Conservation (phyloP, 306 rosid species). For the Potentilla sterilis region DNA sequence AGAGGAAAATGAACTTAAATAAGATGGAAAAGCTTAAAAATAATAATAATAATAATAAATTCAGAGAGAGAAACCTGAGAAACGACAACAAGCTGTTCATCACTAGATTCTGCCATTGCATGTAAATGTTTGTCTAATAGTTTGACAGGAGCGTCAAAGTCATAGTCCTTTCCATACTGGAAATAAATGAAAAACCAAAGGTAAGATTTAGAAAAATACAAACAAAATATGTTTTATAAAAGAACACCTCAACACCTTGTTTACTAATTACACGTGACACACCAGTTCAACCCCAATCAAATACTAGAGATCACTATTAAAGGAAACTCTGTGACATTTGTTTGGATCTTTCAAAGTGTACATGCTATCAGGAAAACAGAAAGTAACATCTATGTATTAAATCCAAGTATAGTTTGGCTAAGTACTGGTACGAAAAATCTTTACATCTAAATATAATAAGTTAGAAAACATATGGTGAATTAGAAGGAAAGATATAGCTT, state of each 20-base stretch:
- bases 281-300: neutral
- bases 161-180: constrained; percentile 83
- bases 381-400: neutral
- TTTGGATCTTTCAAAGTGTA: neutral
- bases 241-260: neutral
- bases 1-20: constrained; percentile 1
- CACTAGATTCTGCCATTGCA: constrained; percentile 63
- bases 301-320: neutral
- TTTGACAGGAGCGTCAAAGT: constrained; percentile 75
- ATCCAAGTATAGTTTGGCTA: neutral
- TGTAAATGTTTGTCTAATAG: constrained; percentile 79
- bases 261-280: neutral
- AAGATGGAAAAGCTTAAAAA: constrained; percentile 3
- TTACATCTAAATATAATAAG: neutral
- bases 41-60: neutral
- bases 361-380: neutral
- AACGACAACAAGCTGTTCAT: constrained; percentile 74
- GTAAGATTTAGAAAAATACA: neutral
- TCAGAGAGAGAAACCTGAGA: constrained; percentile 55
- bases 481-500: neutral
- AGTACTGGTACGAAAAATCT: neutral
- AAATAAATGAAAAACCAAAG: constrained; percentile 20
- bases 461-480: neutral
- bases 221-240: neutral
- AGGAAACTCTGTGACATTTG: neutral